Conservation (phyloP, 768 basidiomycete species). For the Boletus bicolor region DNA sequence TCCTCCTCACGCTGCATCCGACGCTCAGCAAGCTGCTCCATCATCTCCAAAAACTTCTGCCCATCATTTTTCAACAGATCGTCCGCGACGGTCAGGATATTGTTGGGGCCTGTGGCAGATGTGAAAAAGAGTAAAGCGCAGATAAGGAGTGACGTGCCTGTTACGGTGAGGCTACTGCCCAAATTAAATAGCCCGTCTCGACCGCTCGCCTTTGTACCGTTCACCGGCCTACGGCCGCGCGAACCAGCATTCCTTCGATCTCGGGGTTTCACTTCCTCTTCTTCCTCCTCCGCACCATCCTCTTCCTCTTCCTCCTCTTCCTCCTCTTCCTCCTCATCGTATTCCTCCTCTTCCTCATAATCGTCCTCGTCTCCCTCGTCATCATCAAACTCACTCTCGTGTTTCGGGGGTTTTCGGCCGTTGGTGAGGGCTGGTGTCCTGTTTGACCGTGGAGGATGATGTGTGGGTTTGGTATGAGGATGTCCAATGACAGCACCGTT, state of each 20-base stretch:
- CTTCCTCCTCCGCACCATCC: conserved; percentile 61
- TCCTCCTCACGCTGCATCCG: conserved; percentile 89
- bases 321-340: conserved; percentile 54
- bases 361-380: conserved; percentile 54
- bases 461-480: conserved; percentile 24
- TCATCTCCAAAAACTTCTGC: conserved; percentile 99
- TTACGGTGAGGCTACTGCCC: conserved; percentile 78
- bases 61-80: conserved; percentile 98
- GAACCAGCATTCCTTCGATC: conserved; percentile 34
- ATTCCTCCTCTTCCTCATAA: conserved; percentile 52
- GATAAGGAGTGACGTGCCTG: conserved; percentile 47
- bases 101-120: conserved; percentile 52
- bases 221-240: conserved; percentile 40
- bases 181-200: conserved; percentile 77
- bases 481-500: no score
- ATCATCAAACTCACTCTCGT: conserved; percentile 65
- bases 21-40: conserved; percentile 96
- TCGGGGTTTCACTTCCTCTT: conserved; percentile 37
- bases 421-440: conserved; percentile 34
- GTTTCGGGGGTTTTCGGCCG: conserved; percentile 44
- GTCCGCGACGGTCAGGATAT: conserved; percentile 97
- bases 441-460: conserved; percentile 40
- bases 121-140: conserved; percentile 18
- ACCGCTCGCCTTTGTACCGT: conserved; percentile 44
- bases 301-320: conserved; percentile 66